Evolutionary conservation across 345 rosid genomes (phyloP).

Genomic region (Conringia planisiliqua): DNA sequence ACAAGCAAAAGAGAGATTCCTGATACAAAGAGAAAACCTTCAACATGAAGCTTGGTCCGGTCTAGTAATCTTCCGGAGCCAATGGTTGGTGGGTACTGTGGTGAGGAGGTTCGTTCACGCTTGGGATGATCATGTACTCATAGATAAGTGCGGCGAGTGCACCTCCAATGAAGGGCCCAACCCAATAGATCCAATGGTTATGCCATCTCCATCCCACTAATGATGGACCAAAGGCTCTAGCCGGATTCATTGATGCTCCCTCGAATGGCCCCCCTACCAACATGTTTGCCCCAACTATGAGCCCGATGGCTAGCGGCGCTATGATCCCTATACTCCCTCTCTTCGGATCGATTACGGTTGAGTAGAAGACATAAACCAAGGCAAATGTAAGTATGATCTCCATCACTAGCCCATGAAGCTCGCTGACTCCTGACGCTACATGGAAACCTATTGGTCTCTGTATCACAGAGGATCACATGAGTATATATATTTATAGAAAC

Average conservation of each 20-base stretch:
- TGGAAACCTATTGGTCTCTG: conserved; percentile 67
- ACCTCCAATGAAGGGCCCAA: conserved; percentile 38
- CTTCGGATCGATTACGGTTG: conserved; percentile 38
- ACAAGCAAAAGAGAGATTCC: conserved; percentile 21
- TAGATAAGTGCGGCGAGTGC: conserved; percentile 42
- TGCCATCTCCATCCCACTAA: conserved; percentile 41
- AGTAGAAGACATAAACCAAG: conserved; percentile 33
- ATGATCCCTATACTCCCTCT: conserved; percentile 35
- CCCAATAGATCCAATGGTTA: conserved; percentile 37
- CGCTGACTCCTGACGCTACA: conserved; percentile 50
- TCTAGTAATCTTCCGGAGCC: conserved; percentile 82
- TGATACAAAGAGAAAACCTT: conserved; percentile 4
- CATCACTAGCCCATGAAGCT: conserved; percentile 39
- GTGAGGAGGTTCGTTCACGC: conserved; percentile 35
- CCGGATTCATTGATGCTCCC: conserved; percentile 41
- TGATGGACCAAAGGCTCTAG: conserved; percentile 41
- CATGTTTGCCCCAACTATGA: conserved; percentile 33
- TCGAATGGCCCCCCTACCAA: conserved; percentile 38
- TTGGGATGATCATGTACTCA: conserved; percentile 55
- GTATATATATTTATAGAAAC: background rate
- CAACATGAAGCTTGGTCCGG: background rate
- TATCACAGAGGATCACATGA: conserved; percentile 14
- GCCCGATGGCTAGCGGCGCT: conserved; percentile 36
- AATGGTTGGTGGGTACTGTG: conserved; percentile 53
- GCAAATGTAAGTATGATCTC: conserved; percentile 38